phyloP scores from a whole-genome alignment of 2,329 filamentous ascomycete genomes.

The Helicocarpus griseus region DNA sequence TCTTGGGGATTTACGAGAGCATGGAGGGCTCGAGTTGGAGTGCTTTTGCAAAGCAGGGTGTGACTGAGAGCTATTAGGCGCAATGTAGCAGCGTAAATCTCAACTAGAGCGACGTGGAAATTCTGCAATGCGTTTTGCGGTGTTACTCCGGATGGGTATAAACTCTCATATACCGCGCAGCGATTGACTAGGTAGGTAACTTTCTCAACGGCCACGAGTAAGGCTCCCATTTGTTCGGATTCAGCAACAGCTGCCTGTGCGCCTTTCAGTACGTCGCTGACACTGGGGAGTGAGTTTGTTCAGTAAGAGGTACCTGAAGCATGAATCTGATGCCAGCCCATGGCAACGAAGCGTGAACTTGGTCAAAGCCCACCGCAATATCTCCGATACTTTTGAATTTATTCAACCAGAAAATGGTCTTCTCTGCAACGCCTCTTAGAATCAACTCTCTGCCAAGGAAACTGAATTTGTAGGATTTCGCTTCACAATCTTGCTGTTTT shows the following conservation, averaged over 20 bases:
- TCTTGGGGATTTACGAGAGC: conserved; percentile 9
- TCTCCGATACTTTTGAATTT: conserved; percentile 17
- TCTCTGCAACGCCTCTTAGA: conserved; percentile 10
- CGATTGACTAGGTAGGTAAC: conserved; percentile 11
- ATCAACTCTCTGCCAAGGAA: conserved; percentile 6
- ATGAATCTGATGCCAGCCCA: conserved; percentile 24
- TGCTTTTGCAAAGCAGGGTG: conserved; percentile 2
- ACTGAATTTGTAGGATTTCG: conserved; percentile 1
- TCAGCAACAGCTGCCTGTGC: conserved; percentile 2
- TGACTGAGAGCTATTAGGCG: conserved; percentile 1
- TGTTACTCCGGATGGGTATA: conserved; percentile 5
- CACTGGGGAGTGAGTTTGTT: not conserved
- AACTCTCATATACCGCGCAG: conserved; percentile 12
- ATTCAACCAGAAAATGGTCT: not conserved
- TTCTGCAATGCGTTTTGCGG: conserved; percentile 2
- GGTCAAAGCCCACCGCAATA: conserved; percentile 22
- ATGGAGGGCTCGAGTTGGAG: conserved; percentile 4
- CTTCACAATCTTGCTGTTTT: not conserved
- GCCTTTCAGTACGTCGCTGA: not conserved
- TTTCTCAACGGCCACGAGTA: conserved; percentile 11
- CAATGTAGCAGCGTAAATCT: not conserved
- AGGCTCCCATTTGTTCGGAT: conserved; percentile 13
- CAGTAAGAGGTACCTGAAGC: conserved; percentile 15
- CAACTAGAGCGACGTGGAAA: not conserved
- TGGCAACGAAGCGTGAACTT: conserved; percentile 23